A percentile compares a stretch with the other conserved stretches of the same genome.
Conservation (phyloP, 73 alveolate genomes). For the Breviolum minutum region DNA sequence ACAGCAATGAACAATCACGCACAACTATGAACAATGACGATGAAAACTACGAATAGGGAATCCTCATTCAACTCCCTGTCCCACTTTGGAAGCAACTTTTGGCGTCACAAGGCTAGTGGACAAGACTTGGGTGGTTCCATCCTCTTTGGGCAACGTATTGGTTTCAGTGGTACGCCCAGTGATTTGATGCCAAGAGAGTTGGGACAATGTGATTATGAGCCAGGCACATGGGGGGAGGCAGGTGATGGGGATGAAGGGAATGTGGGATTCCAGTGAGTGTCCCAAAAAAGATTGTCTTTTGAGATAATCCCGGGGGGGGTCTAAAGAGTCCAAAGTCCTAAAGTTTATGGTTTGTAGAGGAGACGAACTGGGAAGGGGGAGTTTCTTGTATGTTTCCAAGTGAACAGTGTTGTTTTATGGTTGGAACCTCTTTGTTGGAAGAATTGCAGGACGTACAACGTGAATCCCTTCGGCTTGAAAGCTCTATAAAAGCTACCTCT, state of each 20-base stretch:
- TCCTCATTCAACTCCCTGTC: no score
- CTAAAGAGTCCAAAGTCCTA: no score
- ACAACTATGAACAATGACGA: no score
- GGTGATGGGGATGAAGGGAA: neutral
- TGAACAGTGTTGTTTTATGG: neutral
- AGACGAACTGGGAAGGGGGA: no score
- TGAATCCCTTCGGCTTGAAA: no score
- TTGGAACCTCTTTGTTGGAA: no score
- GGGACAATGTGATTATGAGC: slow-evolving; percentile 90
- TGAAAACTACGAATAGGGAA: no score
- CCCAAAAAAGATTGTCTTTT: neutral
- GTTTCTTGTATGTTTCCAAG: no score
- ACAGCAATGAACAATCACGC: no score
- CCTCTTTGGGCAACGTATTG: slow-evolving; percentile 89
- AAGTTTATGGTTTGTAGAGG: no score
- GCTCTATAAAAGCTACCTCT: neutral
- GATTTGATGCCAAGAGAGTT: slow-evolving; percentile 94
- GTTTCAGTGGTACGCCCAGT: slow-evolving; percentile 93
- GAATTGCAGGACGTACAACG: no score
- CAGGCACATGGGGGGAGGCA: neutral
- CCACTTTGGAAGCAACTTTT: no score
- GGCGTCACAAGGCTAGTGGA: slow-evolving; percentile 47
- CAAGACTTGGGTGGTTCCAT: slow-evolving; percentile 94
- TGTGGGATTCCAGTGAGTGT: neutral
- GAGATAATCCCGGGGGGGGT: neutral